A percentile compares a stretch with the other conserved stretches of the same genome.
These are phyloP conservation scores for Aureobasidium sp. DNA, from an alignment of 2,329 filamentous ascomycete genomes.

Conservation along the genomic window DNA sequence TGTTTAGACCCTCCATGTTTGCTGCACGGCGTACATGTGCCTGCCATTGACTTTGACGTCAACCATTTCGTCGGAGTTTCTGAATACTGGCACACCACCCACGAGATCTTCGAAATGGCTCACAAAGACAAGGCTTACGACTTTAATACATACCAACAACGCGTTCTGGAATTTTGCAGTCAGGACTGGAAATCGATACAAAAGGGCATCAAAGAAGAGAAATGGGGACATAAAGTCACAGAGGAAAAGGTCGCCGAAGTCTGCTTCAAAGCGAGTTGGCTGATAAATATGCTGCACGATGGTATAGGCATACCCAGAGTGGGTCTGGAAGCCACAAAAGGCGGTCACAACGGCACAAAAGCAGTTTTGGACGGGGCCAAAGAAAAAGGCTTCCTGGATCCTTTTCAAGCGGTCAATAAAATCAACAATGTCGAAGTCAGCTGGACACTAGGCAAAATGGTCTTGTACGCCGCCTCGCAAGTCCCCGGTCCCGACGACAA, in stretches of 20 bases:
- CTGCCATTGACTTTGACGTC: slow-evolving; percentile 91
- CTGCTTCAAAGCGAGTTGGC: slow-evolving; percentile 97
- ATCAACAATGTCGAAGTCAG: slow-evolving; percentile 87
- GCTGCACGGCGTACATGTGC: slow-evolving; percentile 84
- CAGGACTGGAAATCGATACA: slow-evolving; percentile 75
- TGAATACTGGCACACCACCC: slow-evolving; percentile 98
- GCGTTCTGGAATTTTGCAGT: slow-evolving; percentile 77
- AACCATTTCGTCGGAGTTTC: slow-evolving; percentile 98
- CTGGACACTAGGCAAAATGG: slow-evolving; percentile 95
- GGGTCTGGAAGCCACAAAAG: slow-evolving; percentile 57
- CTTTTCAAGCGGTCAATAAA: slow-evolving; percentile 90
- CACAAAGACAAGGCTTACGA: slow-evolving; percentile 78
- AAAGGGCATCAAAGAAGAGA: slow-evolving; percentile 54
- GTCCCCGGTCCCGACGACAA: slow-evolving; percentile 54
- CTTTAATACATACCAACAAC: slow-evolving; percentile 78
- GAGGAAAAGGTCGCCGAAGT: slow-evolving; percentile 71
- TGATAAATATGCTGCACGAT: slow-evolving; percentile 93
- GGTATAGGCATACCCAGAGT: slow-evolving; percentile 88
- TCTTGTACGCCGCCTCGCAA: slow-evolving; percentile 88
- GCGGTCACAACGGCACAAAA: slow-evolving; percentile 60
- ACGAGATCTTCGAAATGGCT: slow-evolving; percentile 78
- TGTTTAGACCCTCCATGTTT: slow-evolving; percentile 81
- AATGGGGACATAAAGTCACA: slow-evolving; percentile 70
- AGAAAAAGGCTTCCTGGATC: slow-evolving; percentile 67
- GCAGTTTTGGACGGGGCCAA: slow-evolving; percentile 61